Conservation (phyloP, 2,329 filamentous ascomycete genomes). For the Exophiala viscosa region DNA sequence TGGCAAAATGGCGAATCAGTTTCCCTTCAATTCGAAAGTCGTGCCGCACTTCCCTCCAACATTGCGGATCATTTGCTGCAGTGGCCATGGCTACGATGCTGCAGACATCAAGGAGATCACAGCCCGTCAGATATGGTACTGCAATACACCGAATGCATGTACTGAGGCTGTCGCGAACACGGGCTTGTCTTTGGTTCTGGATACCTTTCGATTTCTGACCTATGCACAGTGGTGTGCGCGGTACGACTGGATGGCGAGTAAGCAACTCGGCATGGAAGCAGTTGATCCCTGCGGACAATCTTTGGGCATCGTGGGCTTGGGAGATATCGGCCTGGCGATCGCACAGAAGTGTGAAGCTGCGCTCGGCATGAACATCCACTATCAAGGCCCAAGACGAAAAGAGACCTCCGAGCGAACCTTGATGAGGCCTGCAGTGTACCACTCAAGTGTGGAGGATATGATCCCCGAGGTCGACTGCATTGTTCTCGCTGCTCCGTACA, state of each 20-base stretch:
- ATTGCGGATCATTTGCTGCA: constrained; percentile 5
- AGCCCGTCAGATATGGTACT: constrained; percentile 1
- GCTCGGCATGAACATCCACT: constrained; percentile 9
- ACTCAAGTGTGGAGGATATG: constrained; percentile 31
- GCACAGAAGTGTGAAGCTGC: background rate
- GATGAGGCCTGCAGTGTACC: constrained; percentile 27
- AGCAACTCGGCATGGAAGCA: background rate
- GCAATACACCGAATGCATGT: constrained; percentile 4
- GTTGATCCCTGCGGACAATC: background rate
- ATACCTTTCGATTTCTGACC: constrained; percentile 2
- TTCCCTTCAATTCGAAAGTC: constrained; percentile 28
- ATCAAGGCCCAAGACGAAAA: constrained; percentile 1
- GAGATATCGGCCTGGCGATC: background rate
- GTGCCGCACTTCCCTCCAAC: constrained; percentile 12
- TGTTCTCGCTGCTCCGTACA: constrained; percentile 35
- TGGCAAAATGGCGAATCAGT: constrained; percentile 30
- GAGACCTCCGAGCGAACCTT: background rate
- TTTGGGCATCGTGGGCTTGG: constrained; percentile 3
- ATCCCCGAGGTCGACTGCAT: constrained; percentile 31
- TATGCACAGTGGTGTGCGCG: background rate
- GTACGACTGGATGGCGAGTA: background rate
- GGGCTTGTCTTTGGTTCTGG: background rate
- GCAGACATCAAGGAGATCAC: constrained; percentile 3
- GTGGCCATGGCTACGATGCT: constrained; percentile 5
- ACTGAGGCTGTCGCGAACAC: constrained; percentile 6